Evolutionary conservation across 257 asterid species (phyloP).

Genomic region (Solanum neorickii): DNA sequence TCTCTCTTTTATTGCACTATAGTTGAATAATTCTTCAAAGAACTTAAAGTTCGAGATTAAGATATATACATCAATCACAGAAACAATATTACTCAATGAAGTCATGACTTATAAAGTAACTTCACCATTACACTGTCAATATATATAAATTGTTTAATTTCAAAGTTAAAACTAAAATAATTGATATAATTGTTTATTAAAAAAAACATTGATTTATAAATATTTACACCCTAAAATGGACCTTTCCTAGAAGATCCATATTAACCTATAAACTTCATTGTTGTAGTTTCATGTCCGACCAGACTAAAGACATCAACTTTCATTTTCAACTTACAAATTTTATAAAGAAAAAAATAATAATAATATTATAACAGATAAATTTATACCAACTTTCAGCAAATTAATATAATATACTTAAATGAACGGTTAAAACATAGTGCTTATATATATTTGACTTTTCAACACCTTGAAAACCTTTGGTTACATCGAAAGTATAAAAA

Average conservation of each 20-base stretch:
- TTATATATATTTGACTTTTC: not conserved
- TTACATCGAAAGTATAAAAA: not conserved
- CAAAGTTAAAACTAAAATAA: not conserved
- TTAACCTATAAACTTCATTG: not conserved
- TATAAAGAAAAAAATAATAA: too few relatives aligned
- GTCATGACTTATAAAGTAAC: not conserved
- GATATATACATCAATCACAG: too few relatives aligned
- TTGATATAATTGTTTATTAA: not conserved
- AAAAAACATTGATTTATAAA: not conserved
- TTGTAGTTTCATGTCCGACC: not conserved
- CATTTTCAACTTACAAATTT: too few relatives aligned
- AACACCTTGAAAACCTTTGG: not conserved
- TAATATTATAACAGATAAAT: not conserved
- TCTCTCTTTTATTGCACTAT: not conserved
- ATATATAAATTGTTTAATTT: too few relatives aligned
- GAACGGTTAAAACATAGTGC: not conserved
- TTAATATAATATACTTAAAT: not conserved
- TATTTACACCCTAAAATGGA: not conserved
- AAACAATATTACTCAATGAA: not conserved
- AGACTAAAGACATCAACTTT: not conserved
- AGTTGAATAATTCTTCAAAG: not conserved
- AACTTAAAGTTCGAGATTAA: too few relatives aligned
- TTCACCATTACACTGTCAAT: not conserved
- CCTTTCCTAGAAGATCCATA: not conserved
- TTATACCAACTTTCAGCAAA: not conserved